Evolutionary conservation across 139 green algal species (phyloP), one percentile per base, ranked within the genome.

Genomic region (Astrephomene gubernaculifera): DNA sequence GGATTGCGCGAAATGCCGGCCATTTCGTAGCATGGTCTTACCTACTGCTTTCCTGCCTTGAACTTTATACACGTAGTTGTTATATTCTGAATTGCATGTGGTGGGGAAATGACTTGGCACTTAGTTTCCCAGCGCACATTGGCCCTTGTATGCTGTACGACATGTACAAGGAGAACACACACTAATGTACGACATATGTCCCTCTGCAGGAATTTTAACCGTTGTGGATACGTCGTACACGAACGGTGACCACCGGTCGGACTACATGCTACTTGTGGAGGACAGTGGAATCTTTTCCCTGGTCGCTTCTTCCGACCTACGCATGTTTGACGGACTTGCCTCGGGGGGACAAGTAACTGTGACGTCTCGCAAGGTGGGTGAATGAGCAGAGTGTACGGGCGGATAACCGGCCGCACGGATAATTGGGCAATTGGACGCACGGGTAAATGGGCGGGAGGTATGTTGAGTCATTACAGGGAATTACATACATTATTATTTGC

Each of bases 201-300:
- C 49, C 39, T 43, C 43, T 12, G 53, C 76, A 83, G 76, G 76
- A 7, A 57, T 29, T 0, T 35, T 83, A n/a, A 61, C 60, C 0
- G 60, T 83, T 14, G 60, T 83, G 2, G 76, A 83, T 41, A 83
- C 76, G 17, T 71, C 57, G 2, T 83, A 33, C 65, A 14, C 39
- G n/a, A 43, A 61, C 57, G 76, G 76, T 29, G n/a, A 6, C 29
- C 76, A 83, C 43, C n/a, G 33, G 21, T 73, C 41, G 0, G 60
- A 72, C 61, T 61, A 72, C 22, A 57, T 83, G 76, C 61, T 83
- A 9, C n/a, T 35, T 17, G 76, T 60, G 1, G 76, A 83, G 21
- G 76, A 10, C 0, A 60, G 76, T 41, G 76, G 76, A 39, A n/a
- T 83, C 10, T 83, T 60, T 39, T 39, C 41, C 6, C 60, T 83